A percentile compares a stretch with the other conserved stretches of the same genome.
Conservation (phyloP, 2,329 filamentous ascomycete species). For the Neocucurbitaria cava region DNA sequence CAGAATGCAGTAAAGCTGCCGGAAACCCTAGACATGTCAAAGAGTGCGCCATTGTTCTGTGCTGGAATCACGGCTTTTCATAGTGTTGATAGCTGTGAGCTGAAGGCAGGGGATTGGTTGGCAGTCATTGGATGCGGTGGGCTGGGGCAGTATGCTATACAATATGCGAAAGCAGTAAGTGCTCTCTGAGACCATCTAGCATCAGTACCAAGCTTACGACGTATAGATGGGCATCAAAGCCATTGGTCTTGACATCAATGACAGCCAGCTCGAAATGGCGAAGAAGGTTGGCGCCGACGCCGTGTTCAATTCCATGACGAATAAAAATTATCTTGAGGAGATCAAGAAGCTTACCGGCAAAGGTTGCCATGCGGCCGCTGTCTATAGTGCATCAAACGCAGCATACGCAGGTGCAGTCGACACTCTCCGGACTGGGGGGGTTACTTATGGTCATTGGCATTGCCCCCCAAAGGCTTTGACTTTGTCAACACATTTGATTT, state of each 20-base stretch:
- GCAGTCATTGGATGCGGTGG: constrained; percentile 56
- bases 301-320: constrained; percentile 53
- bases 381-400: constrained; percentile 50
- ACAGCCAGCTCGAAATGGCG: constrained; percentile 50
- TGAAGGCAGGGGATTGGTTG: constrained; percentile 47
- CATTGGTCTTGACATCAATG: constrained; percentile 55
- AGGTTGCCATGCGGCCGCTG: constrained; percentile 52
- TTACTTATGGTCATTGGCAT: constrained; percentile 55
- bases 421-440: constrained; percentile 49
- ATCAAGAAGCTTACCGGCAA: constrained; percentile 53
- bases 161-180: constrained; percentile 54
- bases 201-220: background rate
- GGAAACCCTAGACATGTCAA: constrained; percentile 43
- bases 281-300: constrained; percentile 52
- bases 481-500: constrained; percentile 51
- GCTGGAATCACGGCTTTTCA: constrained; percentile 57
- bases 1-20: constrained; percentile 54
- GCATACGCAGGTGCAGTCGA: constrained; percentile 49
- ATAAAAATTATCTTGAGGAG: constrained; percentile 47
- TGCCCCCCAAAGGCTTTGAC: constrained; percentile 45
- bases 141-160: constrained; percentile 56
- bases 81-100: constrained; percentile 41
- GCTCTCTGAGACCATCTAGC: background rate
- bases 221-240: constrained; percentile 51
- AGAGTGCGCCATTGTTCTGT: constrained; percentile 56